These are phyloP conservation scores for Corylus avellana DNA, from an alignment of 306 rosid genomes.

Conservation along the genomic window DNA sequence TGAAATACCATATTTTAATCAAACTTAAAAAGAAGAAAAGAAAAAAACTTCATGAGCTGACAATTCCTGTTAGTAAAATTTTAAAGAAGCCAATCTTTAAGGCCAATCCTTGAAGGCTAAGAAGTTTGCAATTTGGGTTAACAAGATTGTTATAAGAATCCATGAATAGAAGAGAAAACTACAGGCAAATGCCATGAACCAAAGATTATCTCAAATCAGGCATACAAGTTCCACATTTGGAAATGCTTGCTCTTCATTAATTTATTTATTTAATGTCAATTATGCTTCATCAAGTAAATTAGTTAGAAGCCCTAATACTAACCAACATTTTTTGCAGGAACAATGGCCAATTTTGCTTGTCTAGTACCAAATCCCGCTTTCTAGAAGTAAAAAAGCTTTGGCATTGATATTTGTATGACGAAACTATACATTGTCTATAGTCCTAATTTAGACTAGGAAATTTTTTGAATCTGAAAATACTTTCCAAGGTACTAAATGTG, in stretches of 20 bases:
- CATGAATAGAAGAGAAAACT: not conserved
- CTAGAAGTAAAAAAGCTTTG: not conserved
- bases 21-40: not conserved
- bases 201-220: not conserved
- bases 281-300: not conserved
- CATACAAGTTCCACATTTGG: not conserved
- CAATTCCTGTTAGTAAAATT: not conserved
- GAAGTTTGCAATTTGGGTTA: not conserved
- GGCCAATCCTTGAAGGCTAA: not conserved
- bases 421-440: not conserved
- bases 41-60: not conserved
- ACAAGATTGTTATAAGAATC: not conserved
- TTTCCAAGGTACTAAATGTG: not conserved
- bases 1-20: not conserved
- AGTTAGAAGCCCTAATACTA: not conserved
- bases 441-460: not conserved
- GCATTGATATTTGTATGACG: not conserved
- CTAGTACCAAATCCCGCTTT: not conserved
- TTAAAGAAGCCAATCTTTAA: not conserved
- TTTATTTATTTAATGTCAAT: not conserved
- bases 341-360: not conserved
- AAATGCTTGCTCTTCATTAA: not conserved
- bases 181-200: not conserved
- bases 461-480: not conserved
- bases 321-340: not conserved